A percentile compares a stretch with the other conserved stretches of the same genome.
Conservation (phyloP, 2,329 filamentous ascomycete genomes). For the Xylariaceae sp. region DNA sequence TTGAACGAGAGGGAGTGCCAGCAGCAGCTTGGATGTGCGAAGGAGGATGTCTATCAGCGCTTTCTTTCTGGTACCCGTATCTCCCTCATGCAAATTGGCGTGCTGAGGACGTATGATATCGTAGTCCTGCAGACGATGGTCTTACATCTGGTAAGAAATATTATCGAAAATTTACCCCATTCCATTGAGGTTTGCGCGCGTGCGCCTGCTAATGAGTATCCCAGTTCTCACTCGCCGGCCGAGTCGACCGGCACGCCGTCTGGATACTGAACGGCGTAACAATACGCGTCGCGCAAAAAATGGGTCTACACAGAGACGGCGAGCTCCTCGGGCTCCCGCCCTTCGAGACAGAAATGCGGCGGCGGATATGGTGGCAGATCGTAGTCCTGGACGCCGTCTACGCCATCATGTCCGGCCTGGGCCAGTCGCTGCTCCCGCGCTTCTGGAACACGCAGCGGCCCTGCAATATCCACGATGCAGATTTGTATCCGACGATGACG, state of each 20-base stretch:
- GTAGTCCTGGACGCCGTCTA: constrained; percentile 53
- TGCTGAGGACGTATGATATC: constrained; percentile 55
- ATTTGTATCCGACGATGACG: constrained; percentile 49
- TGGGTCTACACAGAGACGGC: constrained; percentile 62
- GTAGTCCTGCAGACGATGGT: constrained; percentile 54
- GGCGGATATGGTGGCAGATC: constrained; percentile 63
- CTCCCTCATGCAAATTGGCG: constrained; percentile 48
- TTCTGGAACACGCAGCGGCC: constrained; percentile 53
- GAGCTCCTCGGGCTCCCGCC: constrained; percentile 50
- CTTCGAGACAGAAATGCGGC: constrained; percentile 63
- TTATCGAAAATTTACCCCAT: too few relatives aligned
- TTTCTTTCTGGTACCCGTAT: constrained; percentile 49
- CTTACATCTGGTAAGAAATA: constrained; percentile 46
- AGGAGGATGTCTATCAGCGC: constrained; percentile 45
- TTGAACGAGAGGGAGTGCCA: constrained; percentile 52
- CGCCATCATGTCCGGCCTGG: constrained; percentile 53
- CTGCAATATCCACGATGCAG: constrained; percentile 54
- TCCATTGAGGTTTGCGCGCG: too few relatives aligned
- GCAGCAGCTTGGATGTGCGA: constrained; percentile 45
- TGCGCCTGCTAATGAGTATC: constrained; percentile 14
- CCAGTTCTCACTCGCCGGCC: constrained; percentile 51
- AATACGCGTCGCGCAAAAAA: constrained; percentile 60
- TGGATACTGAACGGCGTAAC: constrained; percentile 58
- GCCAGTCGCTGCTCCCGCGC: constrained; percentile 46
- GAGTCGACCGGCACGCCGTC: constrained; percentile 53